Conservation (phyloP, 139 green algal species). For the Tetradesmus obliquus region DNA sequence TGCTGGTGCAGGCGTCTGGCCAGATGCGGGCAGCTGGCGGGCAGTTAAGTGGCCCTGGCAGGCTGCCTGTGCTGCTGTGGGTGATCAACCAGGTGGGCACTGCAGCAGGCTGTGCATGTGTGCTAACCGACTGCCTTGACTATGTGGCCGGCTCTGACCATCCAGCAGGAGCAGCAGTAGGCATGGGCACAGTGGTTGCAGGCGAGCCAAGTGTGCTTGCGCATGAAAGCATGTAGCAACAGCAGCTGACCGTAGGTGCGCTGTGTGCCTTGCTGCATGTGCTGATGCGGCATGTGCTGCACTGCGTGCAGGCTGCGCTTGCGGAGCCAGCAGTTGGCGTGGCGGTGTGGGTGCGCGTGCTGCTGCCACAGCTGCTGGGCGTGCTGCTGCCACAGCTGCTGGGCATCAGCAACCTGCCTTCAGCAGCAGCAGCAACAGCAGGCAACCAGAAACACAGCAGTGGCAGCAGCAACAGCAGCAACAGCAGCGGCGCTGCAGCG, state of each 20-base stretch:
- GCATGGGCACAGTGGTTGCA: neutral
- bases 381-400: conserved; percentile 9
- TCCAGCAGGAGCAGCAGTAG: neutral
- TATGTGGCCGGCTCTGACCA: too few relatives aligned
- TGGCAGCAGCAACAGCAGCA: neutral
- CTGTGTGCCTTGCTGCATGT: neutral
- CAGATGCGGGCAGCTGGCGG: conserved; percentile 36
- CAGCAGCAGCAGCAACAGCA: conserved; percentile 21
- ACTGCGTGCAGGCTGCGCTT: conserved; percentile 17
- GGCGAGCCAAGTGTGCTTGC: neutral
- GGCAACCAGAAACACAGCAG: neutral
- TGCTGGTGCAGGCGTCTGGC: conserved; percentile 33
- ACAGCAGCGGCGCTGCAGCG: neutral
- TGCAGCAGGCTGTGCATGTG: too few relatives aligned
- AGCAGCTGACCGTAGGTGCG: neutral
- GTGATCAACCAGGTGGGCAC: conserved; percentile 44
- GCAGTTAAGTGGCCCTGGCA: conserved; percentile 10
- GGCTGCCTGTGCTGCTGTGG: conserved; percentile 56
- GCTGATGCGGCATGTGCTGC: neutral
- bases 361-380: conserved; percentile 57
- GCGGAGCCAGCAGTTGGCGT: conserved; percentile 29
- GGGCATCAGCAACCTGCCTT: neutral
- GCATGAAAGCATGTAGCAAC: neutral
- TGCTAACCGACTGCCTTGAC: too few relatives aligned
- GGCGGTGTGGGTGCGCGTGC: conserved; percentile 55